Percentiles rank a stretch among this genome's conserved stretches.
Conservation (phyloP, 192 early-diverging fungal genomes). For the Glomus cerebriforme region DNA sequence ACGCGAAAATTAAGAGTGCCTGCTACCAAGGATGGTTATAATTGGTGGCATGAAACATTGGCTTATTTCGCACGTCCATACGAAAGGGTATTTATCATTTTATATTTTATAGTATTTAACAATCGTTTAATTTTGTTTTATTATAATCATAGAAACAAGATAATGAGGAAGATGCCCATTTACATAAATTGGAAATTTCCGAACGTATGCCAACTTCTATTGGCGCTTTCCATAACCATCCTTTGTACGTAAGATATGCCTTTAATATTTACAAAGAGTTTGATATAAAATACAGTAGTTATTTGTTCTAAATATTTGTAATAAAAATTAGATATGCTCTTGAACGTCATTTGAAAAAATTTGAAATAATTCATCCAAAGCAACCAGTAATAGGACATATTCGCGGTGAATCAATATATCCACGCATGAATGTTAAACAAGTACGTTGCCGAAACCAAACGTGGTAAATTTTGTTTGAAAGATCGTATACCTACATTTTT, state of each 20-base stretch:
- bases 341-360: conserved; percentile 80
- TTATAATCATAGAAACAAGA: conserved; percentile 33
- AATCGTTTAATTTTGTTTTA: conserved; percentile 31
- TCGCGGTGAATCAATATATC: conserved; percentile 79
- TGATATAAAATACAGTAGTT: neutral
- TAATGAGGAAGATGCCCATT: conserved; percentile 51
- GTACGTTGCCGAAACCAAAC: neutral
- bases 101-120: neutral
- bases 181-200: conserved; percentile 44
- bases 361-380: conserved; percentile 74
- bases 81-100: conserved; percentile 30
- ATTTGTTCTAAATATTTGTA: neutral
- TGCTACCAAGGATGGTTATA: conserved; percentile 38
- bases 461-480: neutral
- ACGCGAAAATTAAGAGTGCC: conserved; percentile 56
- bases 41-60: conserved; percentile 49
- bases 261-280: neutral
- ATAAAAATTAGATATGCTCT: conserved; percentile 65
- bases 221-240: conserved; percentile 79
- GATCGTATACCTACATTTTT: too few species aligned
- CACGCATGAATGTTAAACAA: conserved; percentile 67
- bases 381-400: conserved; percentile 73
- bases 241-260: conserved; percentile 54
- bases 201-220: conserved; percentile 80
- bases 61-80: conserved; percentile 39